These are phyloP conservation scores for Coffea humblotiana DNA, from an alignment of 305 asterid species.

Conservation along the genomic window DNA sequence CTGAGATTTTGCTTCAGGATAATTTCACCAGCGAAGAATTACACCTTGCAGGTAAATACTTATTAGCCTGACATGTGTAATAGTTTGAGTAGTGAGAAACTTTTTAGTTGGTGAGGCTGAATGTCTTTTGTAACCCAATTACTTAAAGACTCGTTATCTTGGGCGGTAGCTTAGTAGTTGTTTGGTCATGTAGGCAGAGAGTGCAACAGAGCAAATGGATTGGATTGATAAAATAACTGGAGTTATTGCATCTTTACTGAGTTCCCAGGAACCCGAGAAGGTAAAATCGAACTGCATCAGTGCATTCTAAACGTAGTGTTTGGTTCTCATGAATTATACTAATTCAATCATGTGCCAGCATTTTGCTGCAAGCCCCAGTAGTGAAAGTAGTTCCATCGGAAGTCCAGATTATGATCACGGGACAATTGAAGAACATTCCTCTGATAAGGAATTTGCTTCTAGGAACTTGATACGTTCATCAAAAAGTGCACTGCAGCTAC, in stretches of 20 bases:
- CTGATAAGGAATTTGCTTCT: conserved; percentile 62
- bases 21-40: conserved; percentile 97
- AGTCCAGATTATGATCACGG: conserved; percentile 85
- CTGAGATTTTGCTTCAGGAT: conserved; percentile 97
- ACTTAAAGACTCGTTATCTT: neutral
- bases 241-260: conserved; percentile 92
- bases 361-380: conserved; percentile 48
- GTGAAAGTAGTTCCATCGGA: conserved; percentile 96
- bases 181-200: conserved; percentile 89
- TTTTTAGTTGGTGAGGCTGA: neutral
- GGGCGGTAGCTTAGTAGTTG: neutral
- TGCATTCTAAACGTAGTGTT: conserved; percentile 44
- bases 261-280: conserved; percentile 96
- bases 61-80: neutral
- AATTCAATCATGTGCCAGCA: conserved; percentile 21
- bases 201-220: conserved; percentile 97
- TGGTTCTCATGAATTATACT: conserved; percentile 20
- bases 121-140: neutral
- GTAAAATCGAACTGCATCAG: conserved; percentile 38
- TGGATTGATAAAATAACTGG: conserved; percentile 99
- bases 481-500: conserved; percentile 66
- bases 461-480: conserved; percentile 58
- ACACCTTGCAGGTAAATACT: conserved; percentile 77
- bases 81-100: neutral
- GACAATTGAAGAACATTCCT: conserved; percentile 73